Base-by-base conservation (phyloP, 1,139 yeast genomes). In the Pichia sp. region DNA sequence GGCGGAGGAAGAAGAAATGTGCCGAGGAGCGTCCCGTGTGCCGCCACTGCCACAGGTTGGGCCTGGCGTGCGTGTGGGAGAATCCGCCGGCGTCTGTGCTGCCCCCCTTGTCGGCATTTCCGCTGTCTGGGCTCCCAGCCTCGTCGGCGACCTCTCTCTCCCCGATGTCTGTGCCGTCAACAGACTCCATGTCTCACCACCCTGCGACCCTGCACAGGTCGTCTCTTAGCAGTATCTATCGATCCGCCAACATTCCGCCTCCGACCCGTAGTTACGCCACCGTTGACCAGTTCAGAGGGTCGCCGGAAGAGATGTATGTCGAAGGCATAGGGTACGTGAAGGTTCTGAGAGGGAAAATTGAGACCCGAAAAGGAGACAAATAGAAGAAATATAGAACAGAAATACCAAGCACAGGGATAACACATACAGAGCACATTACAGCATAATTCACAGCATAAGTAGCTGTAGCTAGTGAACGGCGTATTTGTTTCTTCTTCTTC, bases 1-100 rank as follows among this genome's bases (percentile, higher is more conserved):
- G 45, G 7, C 45, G 45, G 11, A 23, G 45, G 16, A 42, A 42
- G 45, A 42, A 42, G 29, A 42, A 42, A n/a, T 42, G 45, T n/a
- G 16, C 26, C 7, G 45, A 42, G 4, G 45, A 42, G 30, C 45
- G 16, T 42, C 45, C 45, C 3, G 30, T 42, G 16, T 42, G 45
- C 30, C 30, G 13, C 10, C 45, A 42, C 5, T 42, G 45, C n/a
- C 26, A 42, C 11, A 42, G 45, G 16, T 16, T 42, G 45, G 45
- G 29, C 16, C 16, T 42, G 29, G n/a, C 26, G 8, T 42, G 45
- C n/a, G 30, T 42, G 26, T 42, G 45, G 45, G 10, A 16, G 16
- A 19, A 42, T 5, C 45, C 45, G 11, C 30, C 30, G 11, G 4
- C 26, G 16, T n/a, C 45, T 5, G 30, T 13, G 15, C 40, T 36